Evolutionary conservation across 2,329 filamentous ascomycete species (phyloP), one percentile per base, ranked within the genome.

Genomic region (Neurospora sp.): DNA sequence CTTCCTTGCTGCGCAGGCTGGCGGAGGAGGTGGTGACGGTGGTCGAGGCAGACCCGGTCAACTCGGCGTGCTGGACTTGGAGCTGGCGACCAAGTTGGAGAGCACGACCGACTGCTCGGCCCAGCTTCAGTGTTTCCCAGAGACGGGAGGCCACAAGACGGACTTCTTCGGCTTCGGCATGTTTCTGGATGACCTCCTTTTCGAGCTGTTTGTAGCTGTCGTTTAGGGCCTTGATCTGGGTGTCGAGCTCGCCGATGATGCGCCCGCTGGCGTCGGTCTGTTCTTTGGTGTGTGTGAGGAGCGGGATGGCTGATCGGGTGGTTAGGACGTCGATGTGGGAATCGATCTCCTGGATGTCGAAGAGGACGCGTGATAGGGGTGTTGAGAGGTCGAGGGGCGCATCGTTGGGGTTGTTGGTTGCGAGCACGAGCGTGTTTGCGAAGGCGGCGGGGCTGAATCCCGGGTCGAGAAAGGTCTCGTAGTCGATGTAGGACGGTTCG

Each of bases 341-440:
- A 81, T 98, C 95, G 74, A 99, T 91, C 81, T 98, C 96, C 78
- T 98, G 96, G 3, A 96, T 90, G 80, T 99, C 96, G 81, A 99
- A 99, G 7, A 98, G 89, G 5, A 97, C 94, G 69, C 93, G 89
- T 5, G 94, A 97, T 67, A 99, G 86, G 2, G 96, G 95, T 17
- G 96, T 98, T 6, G 93, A 95, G 70, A 99, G 91, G 80, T 99
- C 96, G 76, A 98, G 87, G 7, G 93, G 91, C 1, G 90, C 90
- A 81, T 98, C 96, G 74, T 91, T 92, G 71, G 93, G 86, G 81
- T 97, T 97, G 84, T 98, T 98, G 69, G 95, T 98, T 46, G 90
- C 86, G 70, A 94, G 89, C 67, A 98, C 92, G 71, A 99, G 89
- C 36, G 88, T 88, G 80, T 98, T 97, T 76, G 96, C 95, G 78